phyloP scores from a whole-genome alignment of 805 yeast genomes.

The Saccharomycopsis sp. region DNA sequence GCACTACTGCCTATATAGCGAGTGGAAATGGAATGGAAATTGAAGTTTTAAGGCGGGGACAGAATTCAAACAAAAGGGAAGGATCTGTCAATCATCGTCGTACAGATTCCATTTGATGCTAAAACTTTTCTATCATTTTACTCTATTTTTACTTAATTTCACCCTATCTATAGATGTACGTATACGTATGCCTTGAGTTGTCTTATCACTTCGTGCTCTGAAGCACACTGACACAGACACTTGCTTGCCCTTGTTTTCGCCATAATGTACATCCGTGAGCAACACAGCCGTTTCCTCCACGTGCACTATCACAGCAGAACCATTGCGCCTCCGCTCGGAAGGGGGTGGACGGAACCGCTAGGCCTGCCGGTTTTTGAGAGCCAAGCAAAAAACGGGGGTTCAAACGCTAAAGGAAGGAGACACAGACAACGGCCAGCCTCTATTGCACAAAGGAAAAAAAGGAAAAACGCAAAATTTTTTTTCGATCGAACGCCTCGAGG shows the following conservation, averaged over 20 bases:
- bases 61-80: not conserved
- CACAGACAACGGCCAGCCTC: not conserved
- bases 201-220: not conserved
- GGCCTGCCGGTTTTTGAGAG: not conserved
- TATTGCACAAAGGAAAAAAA: not conserved
- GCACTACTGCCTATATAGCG: not conserved
- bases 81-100: not conserved
- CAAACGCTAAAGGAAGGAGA: not conserved
- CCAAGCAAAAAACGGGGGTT: not conserved
- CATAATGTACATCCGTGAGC: too few relatives aligned
- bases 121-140: not conserved
- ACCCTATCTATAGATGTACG: too few relatives aligned
- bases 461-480: not conserved
- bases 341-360: not conserved
- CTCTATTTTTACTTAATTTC: too few relatives aligned
- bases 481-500: not conserved
- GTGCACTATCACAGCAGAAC: too few relatives aligned
- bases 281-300: too few relatives aligned
- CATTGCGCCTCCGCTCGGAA: too few relatives aligned
- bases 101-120: not conserved
- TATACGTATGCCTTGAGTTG: not conserved
- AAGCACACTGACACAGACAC: too few relatives aligned
- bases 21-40: not conserved
- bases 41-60: not conserved
- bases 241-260: too few relatives aligned